A percentile compares a stretch with the other conserved stretches of the same genome.
These are phyloP conservation scores for Solanum pimpinellifolium DNA, from an alignment of 257 asterid species.

Conservation along the genomic window DNA sequence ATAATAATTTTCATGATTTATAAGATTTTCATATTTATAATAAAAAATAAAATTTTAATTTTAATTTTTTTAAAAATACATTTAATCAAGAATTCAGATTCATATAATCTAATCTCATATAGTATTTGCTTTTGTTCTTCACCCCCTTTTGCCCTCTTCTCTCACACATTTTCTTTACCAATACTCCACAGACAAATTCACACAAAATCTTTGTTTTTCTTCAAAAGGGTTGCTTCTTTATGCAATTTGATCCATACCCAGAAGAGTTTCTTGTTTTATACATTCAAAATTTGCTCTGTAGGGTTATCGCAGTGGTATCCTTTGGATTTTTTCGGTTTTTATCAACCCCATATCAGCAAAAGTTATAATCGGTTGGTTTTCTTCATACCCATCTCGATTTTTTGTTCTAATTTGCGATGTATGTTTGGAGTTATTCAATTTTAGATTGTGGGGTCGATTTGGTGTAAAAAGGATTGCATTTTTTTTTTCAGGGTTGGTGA, in stretches of 20 bases:
- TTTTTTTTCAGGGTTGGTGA: too few relatives aligned
- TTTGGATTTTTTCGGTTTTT: background rate
- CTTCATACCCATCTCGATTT: background rate
- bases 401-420: background rate
- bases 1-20: too few relatives aligned
- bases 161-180: background rate
- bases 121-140: background rate
- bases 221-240: background rate
- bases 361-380: background rate
- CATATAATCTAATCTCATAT: background rate
- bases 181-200: background rate
- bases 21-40: background rate
- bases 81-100: background rate
- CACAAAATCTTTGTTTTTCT: background rate
- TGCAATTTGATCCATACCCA: background rate
- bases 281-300: background rate
- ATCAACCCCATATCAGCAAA: background rate
- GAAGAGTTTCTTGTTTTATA: background rate
- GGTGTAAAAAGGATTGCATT: background rate
- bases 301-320: background rate
- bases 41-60: too few relatives aligned
- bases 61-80: too few relatives aligned
- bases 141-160: background rate
- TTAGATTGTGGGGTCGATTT: background rate
- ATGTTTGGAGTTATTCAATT: background rate